Conservation (phyloP, 768 basidiomycete species). For the Leucogyrophana mollusca region DNA sequence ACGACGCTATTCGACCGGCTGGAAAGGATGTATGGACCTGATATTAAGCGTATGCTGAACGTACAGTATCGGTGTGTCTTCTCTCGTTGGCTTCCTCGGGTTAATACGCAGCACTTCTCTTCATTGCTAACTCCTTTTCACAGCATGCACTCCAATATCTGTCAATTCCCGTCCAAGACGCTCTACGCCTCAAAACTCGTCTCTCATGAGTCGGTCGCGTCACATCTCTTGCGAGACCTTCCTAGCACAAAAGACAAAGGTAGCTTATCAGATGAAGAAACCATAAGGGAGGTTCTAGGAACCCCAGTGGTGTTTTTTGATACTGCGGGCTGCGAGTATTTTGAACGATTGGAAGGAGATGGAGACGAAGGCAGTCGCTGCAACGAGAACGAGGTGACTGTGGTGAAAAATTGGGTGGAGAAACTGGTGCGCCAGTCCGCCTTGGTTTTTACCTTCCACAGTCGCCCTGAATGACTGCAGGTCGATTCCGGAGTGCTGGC, state of each 20-base stretch:
- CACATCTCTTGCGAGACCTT: constrained; percentile 71
- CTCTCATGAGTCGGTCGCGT: constrained; percentile 69
- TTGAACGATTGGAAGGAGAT: constrained; percentile 75
- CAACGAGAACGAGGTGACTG: constrained; percentile 92
- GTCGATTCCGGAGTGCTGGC: constrained; percentile 59
- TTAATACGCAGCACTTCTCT: background rate
- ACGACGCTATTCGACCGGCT: constrained; percentile 91
- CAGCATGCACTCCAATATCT: constrained; percentile 89
- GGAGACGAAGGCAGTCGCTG: constrained; percentile 87
- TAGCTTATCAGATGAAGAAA: constrained; percentile 52
- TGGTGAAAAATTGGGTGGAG: constrained; percentile 82
- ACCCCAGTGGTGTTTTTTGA: constrained; percentile 92
- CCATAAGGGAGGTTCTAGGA: constrained; percentile 67
- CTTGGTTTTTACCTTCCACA: constrained; percentile 2
- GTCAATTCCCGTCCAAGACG: constrained; percentile 79
- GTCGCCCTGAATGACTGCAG: constrained; percentile 32
- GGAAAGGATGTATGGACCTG: constrained; percentile 80
- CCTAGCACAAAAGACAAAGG: constrained; percentile 44
- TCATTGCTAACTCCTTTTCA: background rate
- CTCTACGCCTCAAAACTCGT: constrained; percentile 73
- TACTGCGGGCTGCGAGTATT: constrained; percentile 92
- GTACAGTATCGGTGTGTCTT: constrained; percentile 78
- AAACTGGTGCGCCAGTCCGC: constrained; percentile 55
- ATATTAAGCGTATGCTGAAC: constrained; percentile 83
- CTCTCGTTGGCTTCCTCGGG: background rate